Evolutionary conservation across 1,139 yeast species (phyloP).

Genomic region (Protomyces gravidus): DNA sequence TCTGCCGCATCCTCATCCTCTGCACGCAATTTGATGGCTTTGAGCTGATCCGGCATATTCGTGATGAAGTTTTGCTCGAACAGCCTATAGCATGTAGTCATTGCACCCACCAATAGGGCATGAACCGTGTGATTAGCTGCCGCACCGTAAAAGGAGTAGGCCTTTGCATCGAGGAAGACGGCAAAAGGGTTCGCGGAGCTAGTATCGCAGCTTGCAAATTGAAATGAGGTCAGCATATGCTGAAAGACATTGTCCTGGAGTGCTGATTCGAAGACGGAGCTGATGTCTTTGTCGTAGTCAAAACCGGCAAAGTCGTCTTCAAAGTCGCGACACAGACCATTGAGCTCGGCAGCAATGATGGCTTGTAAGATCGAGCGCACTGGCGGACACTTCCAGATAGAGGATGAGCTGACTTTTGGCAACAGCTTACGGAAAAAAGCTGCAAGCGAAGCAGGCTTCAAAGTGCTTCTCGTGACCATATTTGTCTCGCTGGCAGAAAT

Average conservation of each 20-base stretch:
- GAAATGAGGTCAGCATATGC: constrained; percentile 56
- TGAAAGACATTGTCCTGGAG: constrained; percentile 75
- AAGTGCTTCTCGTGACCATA: constrained; percentile 17
- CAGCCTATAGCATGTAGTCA: constrained; percentile 50
- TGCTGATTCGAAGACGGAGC: constrained; percentile 46
- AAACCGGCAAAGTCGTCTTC: constrained; percentile 37
- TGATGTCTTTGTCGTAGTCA: constrained; percentile 47
- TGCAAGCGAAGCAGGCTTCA: background rate
- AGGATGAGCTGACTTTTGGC: constrained; percentile 12
- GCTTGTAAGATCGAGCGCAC: constrained; percentile 57
- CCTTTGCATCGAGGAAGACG: constrained; percentile 13
- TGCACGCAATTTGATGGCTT: constrained; percentile 76
- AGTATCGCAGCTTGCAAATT: constrained; percentile 31
- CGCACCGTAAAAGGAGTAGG: constrained; percentile 11
- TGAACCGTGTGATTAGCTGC: constrained; percentile 34
- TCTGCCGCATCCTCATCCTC: constrained; percentile 64
- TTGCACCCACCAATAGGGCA: constrained; percentile 32
- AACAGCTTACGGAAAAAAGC: constrained; percentile 1
- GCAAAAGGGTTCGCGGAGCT: constrained; percentile 24
- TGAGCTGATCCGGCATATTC: constrained; percentile 60
- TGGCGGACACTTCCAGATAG: constrained; percentile 38
- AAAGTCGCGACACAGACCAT: constrained; percentile 63
- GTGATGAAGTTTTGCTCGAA: constrained; percentile 57
- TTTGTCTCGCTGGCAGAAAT: constrained; percentile 28
- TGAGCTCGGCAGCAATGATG: constrained; percentile 59